Percentiles rank a stretch among this genome's conserved stretches.
These are phyloP conservation scores for Phytopythium boreale DNA, from an alignment of 352 stramenopile genomes.

Conservation along the genomic window DNA sequence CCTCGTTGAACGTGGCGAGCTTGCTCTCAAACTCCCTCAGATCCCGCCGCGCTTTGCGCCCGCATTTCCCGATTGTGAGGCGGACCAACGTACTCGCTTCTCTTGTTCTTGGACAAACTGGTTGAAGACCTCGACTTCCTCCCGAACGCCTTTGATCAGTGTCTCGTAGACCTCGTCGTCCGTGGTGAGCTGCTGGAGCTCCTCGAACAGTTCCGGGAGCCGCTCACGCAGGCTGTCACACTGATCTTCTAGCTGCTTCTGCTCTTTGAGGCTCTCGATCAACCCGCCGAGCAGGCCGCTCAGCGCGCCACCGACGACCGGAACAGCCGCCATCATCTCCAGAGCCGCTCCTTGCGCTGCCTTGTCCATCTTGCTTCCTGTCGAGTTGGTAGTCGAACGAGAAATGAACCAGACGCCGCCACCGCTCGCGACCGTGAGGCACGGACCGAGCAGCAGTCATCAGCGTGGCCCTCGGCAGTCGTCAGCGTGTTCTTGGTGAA, in stretches of 20 bases:
- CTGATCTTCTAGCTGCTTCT: slow-evolving; percentile 7
- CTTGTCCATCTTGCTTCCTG: background rate
- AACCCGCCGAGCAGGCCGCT: background rate
- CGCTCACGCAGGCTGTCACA: background rate
- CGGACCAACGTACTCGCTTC: background rate
- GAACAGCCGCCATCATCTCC: background rate
- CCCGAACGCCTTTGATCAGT: background rate
- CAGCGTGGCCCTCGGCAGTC: background rate
- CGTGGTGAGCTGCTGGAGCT: background rate
- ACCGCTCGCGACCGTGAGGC: too few relatives aligned
- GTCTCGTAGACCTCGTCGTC: background rate
- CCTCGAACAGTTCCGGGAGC: background rate
- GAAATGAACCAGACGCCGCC: background rate
- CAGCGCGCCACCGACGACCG: background rate
- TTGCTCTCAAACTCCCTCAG: background rate
- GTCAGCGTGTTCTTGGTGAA: background rate
- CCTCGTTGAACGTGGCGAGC: background rate
- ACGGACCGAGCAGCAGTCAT: background rate
- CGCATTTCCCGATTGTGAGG: background rate
- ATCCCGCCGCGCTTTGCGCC: background rate
- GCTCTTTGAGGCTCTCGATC: background rate
- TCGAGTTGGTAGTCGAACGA: background rate
- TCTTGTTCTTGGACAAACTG: background rate
- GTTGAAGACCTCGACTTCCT: background rate
- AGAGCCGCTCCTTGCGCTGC: background rate